Evolutionary conservation across 2,329 filamentous ascomycete genomes (phyloP), one percentile per base, ranked within the genome.

Genomic region (Emericellopsis cladophorae): DNA sequence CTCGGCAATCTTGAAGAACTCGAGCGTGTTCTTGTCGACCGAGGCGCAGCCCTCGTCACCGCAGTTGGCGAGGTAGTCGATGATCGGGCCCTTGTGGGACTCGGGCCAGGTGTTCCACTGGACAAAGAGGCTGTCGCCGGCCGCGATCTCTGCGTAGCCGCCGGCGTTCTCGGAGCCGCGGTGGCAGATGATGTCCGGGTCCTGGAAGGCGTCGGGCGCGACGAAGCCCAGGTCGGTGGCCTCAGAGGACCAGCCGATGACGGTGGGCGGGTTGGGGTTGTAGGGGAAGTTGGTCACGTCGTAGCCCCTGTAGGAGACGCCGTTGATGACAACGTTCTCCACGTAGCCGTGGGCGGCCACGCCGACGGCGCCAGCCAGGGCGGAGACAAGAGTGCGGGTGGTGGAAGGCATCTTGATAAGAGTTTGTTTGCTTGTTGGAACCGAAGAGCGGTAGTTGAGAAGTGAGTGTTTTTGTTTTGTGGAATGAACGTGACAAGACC

Each of bases 1-100:
- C 47, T 68, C 66, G 40, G 68, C 67, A 46, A 81, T 78, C 68
- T 82, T 81, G 68, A 77, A 72, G 59, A 70, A 80, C 48, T 70
- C 55, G 37, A 79, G 65, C 11, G 58, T 51, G 7, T 56, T 58
- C 58, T 74, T 71, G 59, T 71, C 66, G 44, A 70, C 71, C 2
- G 56, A 54, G 36, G 65, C 60, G 58, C 72, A 79, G 55, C 75
- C 67, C 37, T 66, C 72, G 42, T 64, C 35, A n/a, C 39, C 61
- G 61, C 72, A 76, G 52, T 66, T 65, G 46, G 78, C 77, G 23
- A 81, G 60, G 64, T 80, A 81, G 56, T 69, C 70, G 48, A 81
- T 65, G 52, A 81, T 69, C 24, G 77, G 76, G 4, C 69, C 62
- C 40, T 58, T 43, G 54, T 68, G 65, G 32, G 51, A 55, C 6